phyloP scores from a whole-genome alignment of 2,329 filamentous ascomycete species.

The Calonectria pauciramosa region DNA sequence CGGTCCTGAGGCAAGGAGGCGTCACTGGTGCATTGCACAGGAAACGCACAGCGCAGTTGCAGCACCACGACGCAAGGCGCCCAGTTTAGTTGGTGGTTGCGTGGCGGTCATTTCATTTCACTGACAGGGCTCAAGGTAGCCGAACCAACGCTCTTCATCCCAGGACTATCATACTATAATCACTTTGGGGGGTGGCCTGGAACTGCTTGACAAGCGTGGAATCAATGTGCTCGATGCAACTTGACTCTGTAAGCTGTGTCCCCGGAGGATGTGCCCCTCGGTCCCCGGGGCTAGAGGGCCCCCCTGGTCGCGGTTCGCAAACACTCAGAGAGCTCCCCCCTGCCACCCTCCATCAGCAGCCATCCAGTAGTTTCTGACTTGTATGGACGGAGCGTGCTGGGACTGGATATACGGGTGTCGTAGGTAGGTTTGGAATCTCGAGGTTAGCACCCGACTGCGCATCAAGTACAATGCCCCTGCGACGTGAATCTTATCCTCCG shows the following conservation, averaged over 20 bases:
- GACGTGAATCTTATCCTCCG: conserved; percentile 2
- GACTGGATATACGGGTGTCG: conserved; percentile 12
- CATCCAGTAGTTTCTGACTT: conserved; percentile 16
- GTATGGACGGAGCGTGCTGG: background rate
- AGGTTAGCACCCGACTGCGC: conserved; percentile 18
- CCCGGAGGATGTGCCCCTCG: conserved; percentile 18
- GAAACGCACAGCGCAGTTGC: conserved; percentile 21
- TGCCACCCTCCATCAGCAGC: conserved; percentile 24
- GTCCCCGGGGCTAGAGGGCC: conserved; percentile 13
- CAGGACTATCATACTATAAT: conserved; percentile 8
- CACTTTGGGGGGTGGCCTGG: conserved; percentile 1
- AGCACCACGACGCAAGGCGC: conserved; percentile 11
- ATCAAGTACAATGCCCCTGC: conserved; percentile 8
- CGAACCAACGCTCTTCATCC: conserved; percentile 2
- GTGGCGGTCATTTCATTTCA: conserved; percentile 7
- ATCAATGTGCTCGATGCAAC: conserved; percentile 3
- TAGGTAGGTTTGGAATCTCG: conserved; percentile 22
- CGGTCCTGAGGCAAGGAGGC: conserved; percentile 24
- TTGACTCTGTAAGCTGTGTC: conserved; percentile 12
- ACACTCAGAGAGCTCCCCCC: conserved; percentile 24
- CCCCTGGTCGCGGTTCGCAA: conserved; percentile 21
- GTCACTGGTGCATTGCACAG: conserved; percentile 26
- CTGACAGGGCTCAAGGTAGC: conserved; percentile 4
- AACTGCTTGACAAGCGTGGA: background rate
- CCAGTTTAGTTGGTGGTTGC: conserved; percentile 16